Base-by-base conservation (phyloP, 257 asterid species). In the Phtheirospermum japonicum region DNA sequence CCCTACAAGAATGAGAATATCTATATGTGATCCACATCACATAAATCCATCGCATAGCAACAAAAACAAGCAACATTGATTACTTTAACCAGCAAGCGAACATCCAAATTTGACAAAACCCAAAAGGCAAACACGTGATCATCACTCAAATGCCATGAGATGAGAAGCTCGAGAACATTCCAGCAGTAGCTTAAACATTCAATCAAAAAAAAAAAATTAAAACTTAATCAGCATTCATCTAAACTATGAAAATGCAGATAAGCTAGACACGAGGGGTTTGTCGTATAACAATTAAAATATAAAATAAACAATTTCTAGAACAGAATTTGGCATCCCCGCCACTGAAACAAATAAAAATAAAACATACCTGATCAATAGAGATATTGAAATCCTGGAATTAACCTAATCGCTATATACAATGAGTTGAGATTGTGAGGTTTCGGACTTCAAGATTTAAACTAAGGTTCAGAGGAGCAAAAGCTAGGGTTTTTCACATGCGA, bases 401-500 rank as follows among this genome's bases (percentile, higher is more conserved):
- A 54, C 16, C 65, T 3, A 36, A 46, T 53, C 66, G 30, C 43
- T 11, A 57, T 7, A 12, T 23, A 42, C 75, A 70, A 63, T 55
- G 68, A 63, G 70, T 57, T 28, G 37, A n/a, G 70, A 63, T 39
- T 63, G 11, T 18, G 69, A 63, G 46, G 54, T 46, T 23, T 63
- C 59, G 16, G 53, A 49, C 45, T 34, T 39, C 53, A 23, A 36
- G 48, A 66, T 61, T 61, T 18, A 20, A 66, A 46, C 55, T 34
- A 39, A 52, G 61, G 45, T 31, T n/a, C 65, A 62, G 16, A 62
- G 7, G 46, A 64, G 43, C 61, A 50, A 30, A 62, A 57, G 31
- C 70, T 73, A 73, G 77, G 77, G 77, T 73, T 73, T 73, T 57
- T 67, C 63, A 49, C 36, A 60, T 26, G 52, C 33, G 33, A 56